Evolutionary conservation across 2,329 filamentous ascomycete species (phyloP), one percentile per base, ranked within the genome.

Genomic region (Fusarium pininemorale): DNA sequence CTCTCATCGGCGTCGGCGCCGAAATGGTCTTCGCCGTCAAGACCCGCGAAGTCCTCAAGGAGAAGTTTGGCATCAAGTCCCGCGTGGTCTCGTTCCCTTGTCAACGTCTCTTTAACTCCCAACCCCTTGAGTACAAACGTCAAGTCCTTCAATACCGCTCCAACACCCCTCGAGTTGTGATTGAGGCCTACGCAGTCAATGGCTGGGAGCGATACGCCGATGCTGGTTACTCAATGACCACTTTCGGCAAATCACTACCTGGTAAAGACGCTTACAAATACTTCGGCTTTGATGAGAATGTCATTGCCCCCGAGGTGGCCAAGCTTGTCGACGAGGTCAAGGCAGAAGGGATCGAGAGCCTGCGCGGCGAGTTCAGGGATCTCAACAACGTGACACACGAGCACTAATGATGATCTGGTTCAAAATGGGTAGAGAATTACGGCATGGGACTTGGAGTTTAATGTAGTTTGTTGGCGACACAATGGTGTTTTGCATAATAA

Each of bases 151-250:
- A 80, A 51, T 80, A 80, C 61, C 81, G 83, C 35, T 81, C 83
- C 73, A 83, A 83, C 48, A 81, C 84, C 5, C 87, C 87, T 1
- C 80, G 84, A 3, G 87, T 92, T 22, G 87, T 90, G 9, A 88
- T 92, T 48, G 90, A 92, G 79, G 87, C 89, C 2, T 91, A 89
- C 76, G 84, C 86, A 4, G 83, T 85, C 3, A 87, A 87, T 66
- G 88, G 88, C 1, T 91, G 89, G 89, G 89, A 90, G 80, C 79
- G 89, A 26, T 91, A 90, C 74, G 89, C 88, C 1, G 86, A 90
- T 77, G 89, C 88, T 2, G 87, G 86, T 3, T 84, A 84, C 66
- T 87, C 83, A 54, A 87, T 90, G 84, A 83, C 83, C 50, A 81
- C 82, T 0, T 91, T 90, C 71, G 89, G 88, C 1, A 87, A 90